Conservation (phyloP, 2,329 filamentous ascomycete species). For the Aspergillus sp. region DNA sequence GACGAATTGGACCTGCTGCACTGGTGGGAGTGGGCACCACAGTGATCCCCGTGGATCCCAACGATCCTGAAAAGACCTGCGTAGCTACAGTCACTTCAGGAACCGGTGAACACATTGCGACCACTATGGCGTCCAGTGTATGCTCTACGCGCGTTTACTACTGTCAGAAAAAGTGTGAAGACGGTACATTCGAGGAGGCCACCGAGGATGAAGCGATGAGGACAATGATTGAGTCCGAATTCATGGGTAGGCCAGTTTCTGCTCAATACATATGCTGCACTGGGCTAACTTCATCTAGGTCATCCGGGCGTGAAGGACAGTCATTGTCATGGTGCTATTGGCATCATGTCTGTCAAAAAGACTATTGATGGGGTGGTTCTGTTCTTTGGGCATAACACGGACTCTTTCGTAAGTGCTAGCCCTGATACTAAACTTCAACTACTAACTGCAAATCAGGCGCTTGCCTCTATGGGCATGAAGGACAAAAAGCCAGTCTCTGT, state of each 20-base stretch:
- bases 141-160: constrained; percentile 84
- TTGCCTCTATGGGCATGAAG: constrained; percentile 82
- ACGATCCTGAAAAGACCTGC: constrained; percentile 65
- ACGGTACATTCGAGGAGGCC: constrained; percentile 63
- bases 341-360: constrained; percentile 87
- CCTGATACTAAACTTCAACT: neutral
- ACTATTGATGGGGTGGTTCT: constrained; percentile 71
- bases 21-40: constrained; percentile 88
- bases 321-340: constrained; percentile 81
- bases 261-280: neutral
- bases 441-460: constrained; percentile 48
- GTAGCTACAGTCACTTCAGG: constrained; percentile 89
- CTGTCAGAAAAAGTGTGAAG: constrained; percentile 56
- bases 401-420: constrained; percentile 59
- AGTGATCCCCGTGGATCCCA: constrained; percentile 72
- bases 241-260: constrained; percentile 61
- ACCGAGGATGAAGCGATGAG: constrained; percentile 76
- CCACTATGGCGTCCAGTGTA: constrained; percentile 82
- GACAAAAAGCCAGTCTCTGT: constrained; percentile 74
- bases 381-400: constrained; percentile 95
- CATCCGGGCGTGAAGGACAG: constrained; percentile 82
- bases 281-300: constrained; percentile 30
- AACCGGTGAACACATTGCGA: constrained; percentile 97
- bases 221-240: constrained; percentile 80
- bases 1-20: constrained; percentile 86